Evolutionary conservation across 2,329 filamentous ascomycete genomes (phyloP), one percentile per base, ranked within the genome.

Genomic region (Phialocephala sp.): DNA sequence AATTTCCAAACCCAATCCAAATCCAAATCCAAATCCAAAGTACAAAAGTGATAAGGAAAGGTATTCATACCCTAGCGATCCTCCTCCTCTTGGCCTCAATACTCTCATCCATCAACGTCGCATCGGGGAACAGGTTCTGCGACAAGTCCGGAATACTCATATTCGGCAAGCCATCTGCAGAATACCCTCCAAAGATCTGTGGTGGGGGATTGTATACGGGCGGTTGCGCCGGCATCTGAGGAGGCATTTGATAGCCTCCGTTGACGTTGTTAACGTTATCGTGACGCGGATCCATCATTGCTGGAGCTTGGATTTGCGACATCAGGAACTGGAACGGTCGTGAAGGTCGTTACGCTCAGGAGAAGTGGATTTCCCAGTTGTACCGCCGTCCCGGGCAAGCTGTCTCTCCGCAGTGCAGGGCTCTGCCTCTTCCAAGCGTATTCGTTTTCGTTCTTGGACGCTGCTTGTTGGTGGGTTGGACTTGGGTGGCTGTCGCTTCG

Each of bases 61-160:
- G 35, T 27, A 36, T 37, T 9, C 88, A 82, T 85, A 94, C 85
- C 70, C 85, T 80, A n/a, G 85, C 86, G 58, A 87, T 85, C 66
- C 85, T 80, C 67, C 84, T 79, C 66, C 85, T 76, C 74, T 87
- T 98, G 22, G 93, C 88, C 75, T 97, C 94, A 73, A 89, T 92
- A 62, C 85, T 85, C 72, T 91, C 88, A 69, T 89, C 87, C 63
- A 88, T 79, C 67, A 89, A 76, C 47, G 82, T 78, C 24, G 81
- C 81, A 24, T 85, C 83, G 68, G 88, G 85, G 67, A 87, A 88
- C 81, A 89, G 84, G 6, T 18, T 35, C n/a, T 82, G 82, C 37
- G 84, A 81, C 61, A 89, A 77, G 71, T 89, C 87, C 36, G 82
- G 81, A 14, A 85, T 83, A 63, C 85, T 79, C 62, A 87, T 81